Evolutionary conservation across 2,329 filamentous ascomycete species (phyloP).

Genomic region (Onygena corvina): DNA sequence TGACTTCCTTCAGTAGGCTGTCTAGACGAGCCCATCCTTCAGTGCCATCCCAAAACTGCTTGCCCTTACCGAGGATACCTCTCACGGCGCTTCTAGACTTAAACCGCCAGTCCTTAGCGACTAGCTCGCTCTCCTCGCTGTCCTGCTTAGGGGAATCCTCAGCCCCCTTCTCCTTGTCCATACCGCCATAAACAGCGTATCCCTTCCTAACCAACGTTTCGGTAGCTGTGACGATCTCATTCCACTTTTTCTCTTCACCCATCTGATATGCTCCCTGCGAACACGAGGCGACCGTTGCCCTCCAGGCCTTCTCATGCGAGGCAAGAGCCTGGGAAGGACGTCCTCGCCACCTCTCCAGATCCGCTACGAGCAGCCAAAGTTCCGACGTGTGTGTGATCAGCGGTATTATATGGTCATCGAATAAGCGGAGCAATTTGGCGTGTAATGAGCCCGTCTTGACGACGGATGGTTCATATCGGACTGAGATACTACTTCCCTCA

Average conservation of each 20-base stretch:
- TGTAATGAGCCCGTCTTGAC: slow-evolving; percentile 43
- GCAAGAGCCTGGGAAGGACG: slow-evolving; percentile 63
- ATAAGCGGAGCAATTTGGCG: slow-evolving; percentile 49
- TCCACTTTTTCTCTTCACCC: slow-evolving; percentile 56
- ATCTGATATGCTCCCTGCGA: slow-evolving; percentile 35
- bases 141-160: slow-evolving; percentile 35
- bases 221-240: slow-evolving; percentile 62
- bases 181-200: slow-evolving; percentile 65
- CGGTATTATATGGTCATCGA: slow-evolving; percentile 65
- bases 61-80: slow-evolving; percentile 70
- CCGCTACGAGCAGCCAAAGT: slow-evolving; percentile 64
- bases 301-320: slow-evolving; percentile 82
- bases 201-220: slow-evolving; percentile 62
- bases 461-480: slow-evolving; percentile 14
- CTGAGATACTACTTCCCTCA: slow-evolving; percentile 15
- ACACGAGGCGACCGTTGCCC: slow-evolving; percentile 46
- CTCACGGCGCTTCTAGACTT: slow-evolving; percentile 77
- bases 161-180: slow-evolving; percentile 39
- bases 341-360: slow-evolving; percentile 59
- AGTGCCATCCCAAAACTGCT: slow-evolving; percentile 68
- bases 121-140: slow-evolving; percentile 42
- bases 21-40: slow-evolving; percentile 31
- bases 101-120: slow-evolving; percentile 73
- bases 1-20: slow-evolving; percentile 29
- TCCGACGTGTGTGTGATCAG: slow-evolving; percentile 69